Conservation (phyloP, 768 basidiomycete genomes). For the Amanita molliuscula region DNA sequence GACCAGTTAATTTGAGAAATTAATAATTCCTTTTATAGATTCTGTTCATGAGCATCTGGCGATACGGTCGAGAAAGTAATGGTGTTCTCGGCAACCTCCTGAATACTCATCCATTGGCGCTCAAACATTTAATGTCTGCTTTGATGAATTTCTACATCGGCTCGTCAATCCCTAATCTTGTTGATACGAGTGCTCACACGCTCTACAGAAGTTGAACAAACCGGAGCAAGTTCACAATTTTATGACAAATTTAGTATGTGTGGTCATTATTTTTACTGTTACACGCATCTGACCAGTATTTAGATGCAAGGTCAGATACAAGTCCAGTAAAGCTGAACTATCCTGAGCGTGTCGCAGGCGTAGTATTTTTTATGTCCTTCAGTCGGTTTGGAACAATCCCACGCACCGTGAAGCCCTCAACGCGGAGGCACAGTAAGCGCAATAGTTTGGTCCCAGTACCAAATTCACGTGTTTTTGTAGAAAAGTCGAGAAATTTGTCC, state of each 20-base stretch:
- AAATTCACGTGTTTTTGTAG: constrained; percentile 24
- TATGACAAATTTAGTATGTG: constrained; percentile 93
- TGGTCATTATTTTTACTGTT: background rate
- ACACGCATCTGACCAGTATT: constrained; percentile 17
- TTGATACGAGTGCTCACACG: background rate
- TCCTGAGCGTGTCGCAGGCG: constrained; percentile 34
- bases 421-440: constrained; percentile 56
- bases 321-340: background rate
- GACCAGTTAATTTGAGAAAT: background rate
- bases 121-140: constrained; percentile 84
- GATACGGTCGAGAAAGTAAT: constrained; percentile 51
- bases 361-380: constrained; percentile 81
- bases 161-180: constrained; percentile 21
- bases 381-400: constrained; percentile 87
- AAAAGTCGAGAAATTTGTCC: constrained; percentile 87
- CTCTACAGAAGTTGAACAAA: constrained; percentile 84
- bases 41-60: constrained; percentile 62
- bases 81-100: constrained; percentile 78
- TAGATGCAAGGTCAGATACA: constrained; percentile 6
- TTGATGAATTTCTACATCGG: constrained; percentile 94
- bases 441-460: background rate
- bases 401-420: constrained; percentile 81
- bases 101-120: constrained; percentile 75
- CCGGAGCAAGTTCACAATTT: constrained; percentile 96
- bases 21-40: constrained; percentile 32